Conservation (phyloP, 345 rosid genomes). For the Salix koriyanagi region DNA sequence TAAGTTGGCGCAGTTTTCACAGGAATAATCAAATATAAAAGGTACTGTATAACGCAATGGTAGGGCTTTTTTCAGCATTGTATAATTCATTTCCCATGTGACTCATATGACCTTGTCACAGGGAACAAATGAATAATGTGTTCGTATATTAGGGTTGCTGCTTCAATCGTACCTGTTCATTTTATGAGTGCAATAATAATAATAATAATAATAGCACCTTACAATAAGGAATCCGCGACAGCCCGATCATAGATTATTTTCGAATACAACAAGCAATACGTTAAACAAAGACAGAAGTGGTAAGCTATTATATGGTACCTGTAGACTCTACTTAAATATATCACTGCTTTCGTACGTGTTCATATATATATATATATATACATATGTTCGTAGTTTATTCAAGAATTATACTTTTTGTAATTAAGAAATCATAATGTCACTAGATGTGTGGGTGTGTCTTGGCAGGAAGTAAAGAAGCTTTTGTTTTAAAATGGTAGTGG, state of each 20-base stretch:
- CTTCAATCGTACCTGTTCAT: constrained; percentile 19
- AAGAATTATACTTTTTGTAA: not conserved
- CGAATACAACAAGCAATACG: not conserved
- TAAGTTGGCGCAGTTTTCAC: not conserved
- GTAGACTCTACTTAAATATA: too few relatives aligned
- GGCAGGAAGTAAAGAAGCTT: not conserved
- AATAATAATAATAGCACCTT: not conserved
- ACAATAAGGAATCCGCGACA: not conserved
- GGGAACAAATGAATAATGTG: constrained; percentile 34
- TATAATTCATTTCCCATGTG: constrained; percentile 27
- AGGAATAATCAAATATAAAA: constrained; percentile 2
- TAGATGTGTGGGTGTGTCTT: not conserved
- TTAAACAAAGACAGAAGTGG: too few relatives aligned
- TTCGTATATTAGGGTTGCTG: constrained; percentile 20
- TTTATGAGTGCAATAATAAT: constrained; percentile 13
- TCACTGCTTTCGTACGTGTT: not conserved
- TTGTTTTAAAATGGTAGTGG: not conserved
- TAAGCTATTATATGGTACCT: too few relatives aligned
- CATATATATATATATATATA: too few relatives aligned
- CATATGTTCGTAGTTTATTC: not conserved
- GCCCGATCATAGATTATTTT: not conserved
- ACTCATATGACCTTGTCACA: constrained; percentile 25
- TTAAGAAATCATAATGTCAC: not conserved
- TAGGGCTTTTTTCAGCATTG: constrained; percentile 1
- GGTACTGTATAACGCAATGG: constrained; percentile 9